Evolutionary conservation across 2,329 filamentous ascomycete genomes (phyloP).

Genomic region (Colletotrichum incanum): DNA sequence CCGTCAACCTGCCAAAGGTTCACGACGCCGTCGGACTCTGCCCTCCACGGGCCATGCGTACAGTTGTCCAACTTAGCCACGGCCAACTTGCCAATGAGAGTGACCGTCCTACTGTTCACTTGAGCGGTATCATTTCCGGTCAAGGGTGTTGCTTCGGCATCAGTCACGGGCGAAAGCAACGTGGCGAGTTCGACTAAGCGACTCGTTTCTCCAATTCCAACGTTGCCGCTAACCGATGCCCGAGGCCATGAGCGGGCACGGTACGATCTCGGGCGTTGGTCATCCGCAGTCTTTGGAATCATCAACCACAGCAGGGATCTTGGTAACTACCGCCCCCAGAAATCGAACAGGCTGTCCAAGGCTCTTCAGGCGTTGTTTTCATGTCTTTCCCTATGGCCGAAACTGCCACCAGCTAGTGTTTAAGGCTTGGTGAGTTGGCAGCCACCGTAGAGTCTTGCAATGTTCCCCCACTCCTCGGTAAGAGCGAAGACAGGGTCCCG

Average conservation of each 20-base stretch:
- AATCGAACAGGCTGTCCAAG: background rate
- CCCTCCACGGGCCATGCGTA: background rate
- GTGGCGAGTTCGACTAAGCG: background rate
- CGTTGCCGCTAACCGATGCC: background rate
- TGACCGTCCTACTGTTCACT: background rate
- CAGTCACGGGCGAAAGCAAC: background rate
- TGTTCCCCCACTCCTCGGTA: background rate
- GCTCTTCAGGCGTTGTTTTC: background rate
- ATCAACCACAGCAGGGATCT: background rate
- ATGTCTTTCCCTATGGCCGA: background rate
- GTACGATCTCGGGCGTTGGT: no score
- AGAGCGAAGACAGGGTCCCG: background rate
- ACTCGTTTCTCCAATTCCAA: rapidly evolving
- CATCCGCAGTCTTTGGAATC: no score
- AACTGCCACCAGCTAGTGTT: no score
- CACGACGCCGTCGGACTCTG: background rate
- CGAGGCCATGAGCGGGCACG: no score
- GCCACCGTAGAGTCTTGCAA: background rate
- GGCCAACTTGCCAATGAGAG: background rate
- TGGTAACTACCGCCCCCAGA: background rate
- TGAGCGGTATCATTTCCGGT: background rate
- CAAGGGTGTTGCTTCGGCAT: background rate
- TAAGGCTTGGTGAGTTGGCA: no score
- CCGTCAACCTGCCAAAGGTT: background rate
- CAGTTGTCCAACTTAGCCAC: background rate